These are phyloP conservation scores for Fusarium bulbicola DNA, from an alignment of 2,329 filamentous ascomycete genomes.

Conservation along the genomic window DNA sequence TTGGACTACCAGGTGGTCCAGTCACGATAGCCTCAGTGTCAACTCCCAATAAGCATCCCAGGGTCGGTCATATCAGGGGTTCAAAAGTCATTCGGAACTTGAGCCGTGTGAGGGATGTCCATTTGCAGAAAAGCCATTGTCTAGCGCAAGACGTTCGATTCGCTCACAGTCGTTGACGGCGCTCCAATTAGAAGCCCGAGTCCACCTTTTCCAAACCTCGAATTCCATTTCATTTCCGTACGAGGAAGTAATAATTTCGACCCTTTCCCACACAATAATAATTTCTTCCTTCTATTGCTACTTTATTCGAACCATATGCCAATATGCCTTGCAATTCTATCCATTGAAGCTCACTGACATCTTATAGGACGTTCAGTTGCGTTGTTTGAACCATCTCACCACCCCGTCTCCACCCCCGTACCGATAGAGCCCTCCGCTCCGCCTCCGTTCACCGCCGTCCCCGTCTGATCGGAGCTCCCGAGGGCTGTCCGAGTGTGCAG, in stretches of 20 bases:
- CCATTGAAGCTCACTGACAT: neutral
- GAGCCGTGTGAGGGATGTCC: conserved; percentile 17
- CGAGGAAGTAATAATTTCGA: conserved; percentile 14
- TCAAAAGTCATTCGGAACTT: conserved; percentile 22
- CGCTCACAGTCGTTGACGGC: conserved; percentile 29
- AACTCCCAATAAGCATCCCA: conserved; percentile 16
- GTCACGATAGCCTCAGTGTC: conserved; percentile 21
- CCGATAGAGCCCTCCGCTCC: conserved; percentile 40
- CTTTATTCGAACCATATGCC: neutral
- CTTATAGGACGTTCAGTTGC: neutral
- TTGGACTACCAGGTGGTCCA: neutral
- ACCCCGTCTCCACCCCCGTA: conserved; percentile 33
- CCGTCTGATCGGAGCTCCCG: conserved; percentile 34
- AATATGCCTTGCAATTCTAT: neutral
- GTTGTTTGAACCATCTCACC: conserved; percentile 9
- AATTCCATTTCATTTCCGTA: conserved; percentile 37
- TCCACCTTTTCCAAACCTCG: conserved; percentile 36
- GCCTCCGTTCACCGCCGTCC: conserved; percentile 38
- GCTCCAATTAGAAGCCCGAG: conserved; percentile 40
- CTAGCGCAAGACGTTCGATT: conserved; percentile 41
- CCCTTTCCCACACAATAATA: neutral
- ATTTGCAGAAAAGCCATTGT: conserved; percentile 36
- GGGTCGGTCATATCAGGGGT: conserved; percentile 3
- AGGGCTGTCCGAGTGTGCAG: conserved; percentile 14
- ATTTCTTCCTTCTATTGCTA: neutral